Conservation (phyloP, 2,329 filamentous ascomycete genomes). For the Exophiala alcalophila region DNA sequence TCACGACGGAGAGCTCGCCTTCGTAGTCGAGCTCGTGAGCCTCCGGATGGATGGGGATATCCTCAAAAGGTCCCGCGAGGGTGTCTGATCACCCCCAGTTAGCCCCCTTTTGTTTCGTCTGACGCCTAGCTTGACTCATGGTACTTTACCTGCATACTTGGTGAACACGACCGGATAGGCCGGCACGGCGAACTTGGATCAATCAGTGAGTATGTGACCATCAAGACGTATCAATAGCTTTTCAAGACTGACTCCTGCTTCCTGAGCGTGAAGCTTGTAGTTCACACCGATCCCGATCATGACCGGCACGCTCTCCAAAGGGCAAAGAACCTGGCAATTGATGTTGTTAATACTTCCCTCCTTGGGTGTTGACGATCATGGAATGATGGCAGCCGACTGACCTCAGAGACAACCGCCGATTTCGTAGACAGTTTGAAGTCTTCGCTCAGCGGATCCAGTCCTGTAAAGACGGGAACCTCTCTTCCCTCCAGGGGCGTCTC, state of each 20-base stretch:
- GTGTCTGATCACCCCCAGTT: conserved; percentile 4
- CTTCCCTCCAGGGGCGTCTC: conserved; percentile 8
- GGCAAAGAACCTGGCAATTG: conserved; percentile 45
- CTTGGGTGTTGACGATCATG: too few species aligned
- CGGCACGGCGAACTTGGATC: conserved; percentile 32
- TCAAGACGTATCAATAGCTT: not conserved
- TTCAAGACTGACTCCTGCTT: conserved; percentile 26
- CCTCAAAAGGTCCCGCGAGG: conserved; percentile 34
- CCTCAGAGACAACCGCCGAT: conserved; percentile 11
- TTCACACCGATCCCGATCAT: conserved; percentile 27
- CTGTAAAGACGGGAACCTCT: conserved; percentile 4
- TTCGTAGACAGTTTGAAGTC: not conserved
- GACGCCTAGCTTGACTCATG: not conserved
- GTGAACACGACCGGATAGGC: conserved; percentile 42
- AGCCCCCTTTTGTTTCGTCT: not conserved
- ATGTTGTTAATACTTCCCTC: too few species aligned
- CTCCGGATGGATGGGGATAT: conserved; percentile 39
- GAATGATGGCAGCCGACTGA: conserved; percentile 23
- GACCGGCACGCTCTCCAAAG: conserved; percentile 33
- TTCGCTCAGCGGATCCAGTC: conserved; percentile 1
- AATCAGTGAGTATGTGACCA: not conserved
- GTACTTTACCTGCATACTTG: conserved; percentile 31
- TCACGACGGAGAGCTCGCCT: conserved; percentile 43
- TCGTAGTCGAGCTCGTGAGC: conserved; percentile 34
- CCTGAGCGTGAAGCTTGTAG: conserved; percentile 26